Percentiles rank a stretch among this genome's conserved stretches.
Conservation (phyloP, 768 basidiomycete genomes). For the Phylloporus rhodoxanthus region DNA sequence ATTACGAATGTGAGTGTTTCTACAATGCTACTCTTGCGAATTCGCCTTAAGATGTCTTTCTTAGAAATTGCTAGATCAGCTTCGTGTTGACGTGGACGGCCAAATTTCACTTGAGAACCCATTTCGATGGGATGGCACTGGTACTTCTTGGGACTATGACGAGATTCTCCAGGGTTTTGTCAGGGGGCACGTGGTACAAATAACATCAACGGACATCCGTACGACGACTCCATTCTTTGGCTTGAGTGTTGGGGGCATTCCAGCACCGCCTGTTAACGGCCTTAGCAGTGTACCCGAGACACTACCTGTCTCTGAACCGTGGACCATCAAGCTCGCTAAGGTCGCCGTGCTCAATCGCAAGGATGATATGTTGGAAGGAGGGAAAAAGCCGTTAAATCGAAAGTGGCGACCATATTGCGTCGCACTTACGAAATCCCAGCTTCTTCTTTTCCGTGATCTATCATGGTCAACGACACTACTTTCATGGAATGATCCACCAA, state of each 20-base stretch:
- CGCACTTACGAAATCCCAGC: conserved; percentile 81
- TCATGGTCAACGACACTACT: conserved; percentile 47
- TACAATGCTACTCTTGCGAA: not conserved
- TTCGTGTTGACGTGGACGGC: conserved; percentile 60
- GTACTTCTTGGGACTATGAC: conserved; percentile 61
- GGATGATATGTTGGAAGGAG: conserved; percentile 70
- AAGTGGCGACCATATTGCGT: conserved; percentile 90
- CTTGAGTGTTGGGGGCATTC: conserved; percentile 34
- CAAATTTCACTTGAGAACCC: conserved; percentile 58
- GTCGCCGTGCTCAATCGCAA: conserved; percentile 77
- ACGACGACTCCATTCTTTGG: conserved; percentile 37
- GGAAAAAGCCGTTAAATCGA: conserved; percentile 65
- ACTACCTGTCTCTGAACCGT: conserved; percentile 29
- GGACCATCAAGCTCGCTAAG: conserved; percentile 68
- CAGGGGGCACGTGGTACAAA: conserved; percentile 51
- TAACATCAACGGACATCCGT: conserved; percentile 42
- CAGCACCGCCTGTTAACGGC: conserved; percentile 26
- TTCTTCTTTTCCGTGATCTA: conserved; percentile 82
- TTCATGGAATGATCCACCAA: conserved; percentile 36
- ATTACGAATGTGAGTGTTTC: conserved; percentile 64
- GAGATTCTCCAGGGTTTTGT: conserved; percentile 62
- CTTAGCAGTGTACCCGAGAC: conserved; percentile 25
- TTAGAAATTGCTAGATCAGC: conserved; percentile 60
- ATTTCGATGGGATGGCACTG: conserved; percentile 61
- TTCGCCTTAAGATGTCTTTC: conserved; percentile 7